Conservation (phyloP, 2,329 filamentous ascomycete genomes). For the Arthrobotrys entomopaga region DNA sequence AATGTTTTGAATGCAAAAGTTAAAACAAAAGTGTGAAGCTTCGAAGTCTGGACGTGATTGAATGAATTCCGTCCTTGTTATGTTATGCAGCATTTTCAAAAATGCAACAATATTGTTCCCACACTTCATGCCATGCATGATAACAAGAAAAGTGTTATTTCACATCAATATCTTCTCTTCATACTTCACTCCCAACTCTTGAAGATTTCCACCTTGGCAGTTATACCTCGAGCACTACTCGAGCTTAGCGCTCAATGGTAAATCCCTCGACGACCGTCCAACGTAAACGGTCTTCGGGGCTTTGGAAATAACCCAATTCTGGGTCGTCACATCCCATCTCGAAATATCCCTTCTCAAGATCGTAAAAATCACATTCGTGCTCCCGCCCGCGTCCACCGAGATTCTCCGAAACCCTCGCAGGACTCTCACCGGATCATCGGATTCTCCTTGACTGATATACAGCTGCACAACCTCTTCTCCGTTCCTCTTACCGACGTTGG, state of each 20-base stretch:
- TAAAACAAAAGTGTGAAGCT: neutral
- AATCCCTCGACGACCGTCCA: constrained; percentile 49
- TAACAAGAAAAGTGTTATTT: too few relatives aligned
- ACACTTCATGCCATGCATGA: neutral
- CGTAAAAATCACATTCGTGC: constrained; percentile 67
- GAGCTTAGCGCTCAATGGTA: constrained; percentile 38
- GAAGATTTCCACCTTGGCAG: neutral
- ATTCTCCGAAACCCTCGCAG: constrained; percentile 86
- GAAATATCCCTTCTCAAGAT: constrained; percentile 76
- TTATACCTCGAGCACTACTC: constrained; percentile 22
- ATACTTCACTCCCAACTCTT: neutral
- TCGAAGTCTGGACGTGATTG: neutral
- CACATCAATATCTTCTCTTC: too few relatives aligned
- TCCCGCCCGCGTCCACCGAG: constrained; percentile 72
- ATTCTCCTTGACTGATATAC: constrained; percentile 83
- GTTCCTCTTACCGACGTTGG: constrained; percentile 73
- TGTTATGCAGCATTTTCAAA: neutral
- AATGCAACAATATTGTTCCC: neutral
- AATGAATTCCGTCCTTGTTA: neutral
- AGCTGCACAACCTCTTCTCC: constrained; percentile 81
- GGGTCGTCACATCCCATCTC: constrained; percentile 74
- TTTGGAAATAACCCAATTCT: constrained; percentile 75
- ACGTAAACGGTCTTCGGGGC: constrained; percentile 60
- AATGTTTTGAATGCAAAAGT: neutral
- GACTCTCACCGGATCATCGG: constrained; percentile 72